phyloP scores from a whole-genome alignment of 129 eudicot genomes.

The Chrysanthemum seticuspe region DNA sequence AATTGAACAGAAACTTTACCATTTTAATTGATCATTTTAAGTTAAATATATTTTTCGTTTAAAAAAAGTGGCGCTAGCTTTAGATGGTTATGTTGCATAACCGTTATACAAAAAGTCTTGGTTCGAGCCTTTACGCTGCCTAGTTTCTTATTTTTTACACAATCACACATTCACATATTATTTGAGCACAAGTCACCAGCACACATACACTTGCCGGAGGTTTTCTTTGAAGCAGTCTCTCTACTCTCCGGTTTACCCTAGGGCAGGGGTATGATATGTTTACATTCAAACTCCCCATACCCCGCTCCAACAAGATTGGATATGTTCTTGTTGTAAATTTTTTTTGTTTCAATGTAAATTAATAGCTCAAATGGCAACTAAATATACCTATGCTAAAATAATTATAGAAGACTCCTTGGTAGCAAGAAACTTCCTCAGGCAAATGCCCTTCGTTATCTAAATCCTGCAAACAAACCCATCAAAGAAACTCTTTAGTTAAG shows the following conservation, averaged over 20 bases:
- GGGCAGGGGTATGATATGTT: too few species aligned
- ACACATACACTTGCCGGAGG: too few species aligned
- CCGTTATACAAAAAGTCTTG: too few species aligned
- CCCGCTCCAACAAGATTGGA: too few species aligned
- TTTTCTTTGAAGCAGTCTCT: too few species aligned
- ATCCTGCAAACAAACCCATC: constrained; percentile 45
- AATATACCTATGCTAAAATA: constrained; percentile 87
- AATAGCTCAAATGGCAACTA: not conserved
- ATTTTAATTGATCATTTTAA: not conserved
- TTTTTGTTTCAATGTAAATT: not conserved
- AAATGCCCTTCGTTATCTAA: constrained; percentile 50
- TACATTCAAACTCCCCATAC: too few species aligned
- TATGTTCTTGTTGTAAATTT: not conserved
- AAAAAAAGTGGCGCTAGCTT: not conserved
- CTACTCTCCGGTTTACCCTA: too few species aligned
- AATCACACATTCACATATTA: too few species aligned
- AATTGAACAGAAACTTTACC: not conserved
- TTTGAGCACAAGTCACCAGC: too few species aligned
- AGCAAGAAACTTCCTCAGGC: constrained; percentile 66
- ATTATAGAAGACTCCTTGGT: constrained; percentile 86
- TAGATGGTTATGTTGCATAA: too few species aligned
- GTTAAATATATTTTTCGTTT: not conserved
- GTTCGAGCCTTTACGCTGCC: too few species aligned
- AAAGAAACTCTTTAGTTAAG: not conserved
- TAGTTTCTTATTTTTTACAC: too few species aligned